Evolutionary conservation across 441 rosid species (phyloP), one percentile per base, ranked within the genome.

Genomic region (Cnidoscolus chayamansa): DNA sequence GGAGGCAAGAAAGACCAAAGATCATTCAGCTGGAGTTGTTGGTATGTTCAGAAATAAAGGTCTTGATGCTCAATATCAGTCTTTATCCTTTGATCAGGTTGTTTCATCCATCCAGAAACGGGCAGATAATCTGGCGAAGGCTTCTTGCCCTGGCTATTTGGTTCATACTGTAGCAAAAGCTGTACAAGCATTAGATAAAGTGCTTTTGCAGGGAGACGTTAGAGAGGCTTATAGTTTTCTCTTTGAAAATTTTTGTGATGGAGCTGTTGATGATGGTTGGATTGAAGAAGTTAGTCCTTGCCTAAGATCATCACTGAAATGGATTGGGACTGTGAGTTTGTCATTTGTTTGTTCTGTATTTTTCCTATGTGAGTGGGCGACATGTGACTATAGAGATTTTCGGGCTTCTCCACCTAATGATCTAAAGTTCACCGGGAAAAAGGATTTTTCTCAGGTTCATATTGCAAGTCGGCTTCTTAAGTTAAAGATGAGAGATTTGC

Each of bases 311-410:
- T 91, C 98, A 7, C 76, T 96, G 65, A 94, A 90, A 85, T 90
- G 98, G 97, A 81, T 91, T 77, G 90, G 89, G 71, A 81, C 87
- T 62, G 85, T 87, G 71, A 88, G 81, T 79, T 76, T 84, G 81
- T 86, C 98, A 53, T 85, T 90, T 72, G 73, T 94, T 80, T 85
- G 87, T 80, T 90, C 97, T 12, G 86, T 89, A 19, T 96, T 96
- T 81, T 88, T 92, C 78, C 95, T 96, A 74, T 86, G 96, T 55
- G 99, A 96, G 84, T 96, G 99, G 99, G 99, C 99, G 67, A 92
- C 97, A 2, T 94, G 97, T 82, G 94, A 90, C 72, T 96, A 87
- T 77, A 86, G 99, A 79, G 96, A 94, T 80, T 92, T 92, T 72
- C 93, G 95, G 47, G 81, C 82, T 77, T 85, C 86, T 68, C 83